Percentiles rank a stretch among this genome's conserved stretches.
phyloP scores from a whole-genome alignment of 176 grass and related monocot genomes.

The Oryza australiensis region DNA sequence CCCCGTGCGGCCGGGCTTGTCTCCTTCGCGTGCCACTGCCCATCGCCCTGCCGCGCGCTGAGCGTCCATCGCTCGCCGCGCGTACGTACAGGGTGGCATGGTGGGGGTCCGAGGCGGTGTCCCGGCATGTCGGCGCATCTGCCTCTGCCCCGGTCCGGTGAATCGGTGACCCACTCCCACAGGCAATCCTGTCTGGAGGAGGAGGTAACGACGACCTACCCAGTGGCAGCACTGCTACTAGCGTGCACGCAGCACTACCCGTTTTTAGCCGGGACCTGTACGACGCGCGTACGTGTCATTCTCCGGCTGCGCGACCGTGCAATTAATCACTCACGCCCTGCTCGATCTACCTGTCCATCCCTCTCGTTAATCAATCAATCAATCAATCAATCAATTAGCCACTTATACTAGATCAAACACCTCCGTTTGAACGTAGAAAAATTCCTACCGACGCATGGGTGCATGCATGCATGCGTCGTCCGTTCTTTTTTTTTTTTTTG shows the following conservation, averaged over 20 bases:
- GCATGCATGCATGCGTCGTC: neutral
- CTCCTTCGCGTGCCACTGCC: neutral
- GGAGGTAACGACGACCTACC: too few species aligned
- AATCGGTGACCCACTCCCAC: too few species aligned
- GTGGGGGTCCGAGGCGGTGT: too few species aligned
- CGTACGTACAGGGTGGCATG: too few species aligned
- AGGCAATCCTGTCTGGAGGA: too few species aligned
- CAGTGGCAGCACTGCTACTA: too few species aligned
- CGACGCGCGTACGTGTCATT: neutral
- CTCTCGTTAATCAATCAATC: neutral
- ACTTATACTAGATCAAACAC: neutral
- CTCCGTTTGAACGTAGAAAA: neutral
- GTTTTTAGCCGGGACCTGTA: too few species aligned
- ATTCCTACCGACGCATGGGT: neutral
- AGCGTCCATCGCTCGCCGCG: too few species aligned
- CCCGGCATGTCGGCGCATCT: neutral
- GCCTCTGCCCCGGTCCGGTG: neutral
- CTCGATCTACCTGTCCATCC: neutral
- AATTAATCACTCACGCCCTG: neutral
- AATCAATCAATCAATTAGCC: neutral
- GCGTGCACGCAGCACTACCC: too few species aligned
- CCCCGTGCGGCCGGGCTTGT: neutral
- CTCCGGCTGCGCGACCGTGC: neutral
- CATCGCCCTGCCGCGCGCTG: neutral
- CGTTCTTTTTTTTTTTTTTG: neutral